Evolutionary conservation across 768 basidiomycete genomes (phyloP).

Genomic region (Suillus hirtellus): DNA sequence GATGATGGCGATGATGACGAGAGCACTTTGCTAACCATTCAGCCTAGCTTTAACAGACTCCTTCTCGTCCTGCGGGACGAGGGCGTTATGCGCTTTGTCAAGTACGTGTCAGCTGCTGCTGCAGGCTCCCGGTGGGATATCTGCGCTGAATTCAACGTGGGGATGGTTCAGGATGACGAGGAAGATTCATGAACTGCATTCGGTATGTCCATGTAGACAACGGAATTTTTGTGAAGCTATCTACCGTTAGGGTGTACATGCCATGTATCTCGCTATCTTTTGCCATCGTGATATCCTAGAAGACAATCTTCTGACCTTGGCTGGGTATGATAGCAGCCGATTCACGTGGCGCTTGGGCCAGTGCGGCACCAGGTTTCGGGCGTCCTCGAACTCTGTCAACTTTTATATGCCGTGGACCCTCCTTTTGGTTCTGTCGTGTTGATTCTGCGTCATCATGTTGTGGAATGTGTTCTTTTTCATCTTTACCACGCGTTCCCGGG

Average conservation of each 20-base stretch:
- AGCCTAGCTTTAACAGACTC: conserved; percentile 87
- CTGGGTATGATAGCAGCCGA: conserved; percentile 67
- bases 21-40: conserved; percentile 80
- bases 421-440: conserved; percentile 16
- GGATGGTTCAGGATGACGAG: conserved; percentile 67
- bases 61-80: conserved; percentile 90
- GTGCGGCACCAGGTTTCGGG: conserved; percentile 75
- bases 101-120: conserved; percentile 89
- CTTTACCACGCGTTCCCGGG: conserved; percentile 10
- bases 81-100: conserved; percentile 92
- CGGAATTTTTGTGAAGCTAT: not conserved
- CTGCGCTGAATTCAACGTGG: conserved; percentile 89
- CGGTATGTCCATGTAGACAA: not conserved
- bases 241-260: conserved; percentile 1
- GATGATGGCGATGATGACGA: conserved; percentile 46
- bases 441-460: conserved; percentile 10
- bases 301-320: conserved; percentile 72
- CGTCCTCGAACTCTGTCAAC: conserved; percentile 39
- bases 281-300: conserved; percentile 38
- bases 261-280: not conserved
- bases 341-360: conserved; percentile 76
- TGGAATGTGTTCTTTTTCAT: conserved; percentile 7
- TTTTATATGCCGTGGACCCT: conserved; percentile 16
- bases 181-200: conserved; percentile 26
- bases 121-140: conserved; percentile 93